Conservation (phyloP, 2,329 filamentous ascomycete genomes). For the Lasiodiplodia sp. region DNA sequence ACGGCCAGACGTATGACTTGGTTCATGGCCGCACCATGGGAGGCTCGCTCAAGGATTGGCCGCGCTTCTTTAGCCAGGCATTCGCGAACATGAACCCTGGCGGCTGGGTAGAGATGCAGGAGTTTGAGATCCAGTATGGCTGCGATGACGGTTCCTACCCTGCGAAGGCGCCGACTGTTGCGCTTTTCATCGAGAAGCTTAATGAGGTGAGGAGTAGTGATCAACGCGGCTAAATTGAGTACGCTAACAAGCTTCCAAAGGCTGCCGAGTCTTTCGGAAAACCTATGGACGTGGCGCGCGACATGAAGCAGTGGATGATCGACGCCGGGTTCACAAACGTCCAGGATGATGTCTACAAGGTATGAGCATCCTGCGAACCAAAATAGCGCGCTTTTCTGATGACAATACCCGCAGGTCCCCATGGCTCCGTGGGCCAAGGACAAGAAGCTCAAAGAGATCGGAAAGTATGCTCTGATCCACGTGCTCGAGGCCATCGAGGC, state of each 20-base stretch:
- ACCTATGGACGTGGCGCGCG: conserved; percentile 45
- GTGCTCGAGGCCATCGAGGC: conserved; percentile 48
- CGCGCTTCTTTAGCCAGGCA: conserved; percentile 54
- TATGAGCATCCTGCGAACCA: neutral
- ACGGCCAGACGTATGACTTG: conserved; percentile 59
- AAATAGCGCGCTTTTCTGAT: too few relatives aligned
- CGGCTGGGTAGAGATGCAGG: conserved; percentile 58
- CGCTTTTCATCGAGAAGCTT: conserved; percentile 33
- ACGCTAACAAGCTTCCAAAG: conserved; percentile 27
- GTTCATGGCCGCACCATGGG: conserved; percentile 63
- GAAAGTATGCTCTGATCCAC: conserved; percentile 40
- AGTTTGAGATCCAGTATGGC: conserved; percentile 21
- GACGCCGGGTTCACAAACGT: conserved; percentile 64
- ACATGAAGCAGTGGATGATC: conserved; percentile 53
- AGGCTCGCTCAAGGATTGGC: conserved; percentile 63
- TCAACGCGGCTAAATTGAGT: neutral
- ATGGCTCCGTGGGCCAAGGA: conserved; percentile 40
- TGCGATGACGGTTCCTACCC: conserved; percentile 30
- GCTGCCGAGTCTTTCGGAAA: conserved; percentile 36
- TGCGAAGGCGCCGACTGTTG: conserved; percentile 35
- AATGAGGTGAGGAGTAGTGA: neutral
- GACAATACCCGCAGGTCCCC: conserved; percentile 36
- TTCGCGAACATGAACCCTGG: conserved; percentile 52
- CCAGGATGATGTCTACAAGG: conserved; percentile 49
- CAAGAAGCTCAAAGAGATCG: conserved; percentile 45